Evolutionary conservation across 441 rosid species (phyloP), one percentile per base, ranked within the genome.

Genomic region (Mallotus japonicus): DNA sequence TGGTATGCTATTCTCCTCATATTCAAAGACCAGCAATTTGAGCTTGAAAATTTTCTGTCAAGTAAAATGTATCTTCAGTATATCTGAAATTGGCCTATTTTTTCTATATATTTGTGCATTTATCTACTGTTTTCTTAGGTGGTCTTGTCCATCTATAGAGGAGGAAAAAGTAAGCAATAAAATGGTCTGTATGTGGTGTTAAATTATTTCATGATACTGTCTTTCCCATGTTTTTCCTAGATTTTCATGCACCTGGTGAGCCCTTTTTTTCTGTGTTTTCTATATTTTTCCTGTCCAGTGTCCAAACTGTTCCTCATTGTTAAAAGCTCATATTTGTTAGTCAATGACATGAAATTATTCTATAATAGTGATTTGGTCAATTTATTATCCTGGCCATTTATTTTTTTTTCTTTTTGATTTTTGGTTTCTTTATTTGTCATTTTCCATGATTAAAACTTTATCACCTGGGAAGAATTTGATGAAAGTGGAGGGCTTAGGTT

Each of bases 1-100:
- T 89, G 99, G 98, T 95, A 90, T 70, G 88, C 24, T 76, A 65
- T 77, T 77, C 22, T 74, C 59, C 73, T 62, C 13, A 2, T 47
- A 37, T 28, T 71, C 40, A 55, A 62, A 57, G 76, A 58, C 65
- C 64, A 61, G 37, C n/a, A 20, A 57, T 67, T 61, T 49, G 55
- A 54, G n/a, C 42, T 20, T 15, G 0, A 34, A 40, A 20, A 59
- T 15, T 15, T 47, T 32, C 20, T 28, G 54, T 61, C 20, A 12
- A 71, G 14, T 40, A 10, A 32, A 58, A 15, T 16, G 44, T 15
- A 10, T 24, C 11, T 28, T 44, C 32, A 28, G 14, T 34, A 61
- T 56, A 61, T 61, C 49, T 47, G 28, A 49, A 34, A 49, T 71
- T 58, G 20, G 60, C 67, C 44, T 32, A 61, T 28, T 5, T 24